Percentiles rank a stretch among this genome's conserved stretches.
Conservation (phyloP, 352 stramenopile genomes). For the Pythium brassicae region DNA sequence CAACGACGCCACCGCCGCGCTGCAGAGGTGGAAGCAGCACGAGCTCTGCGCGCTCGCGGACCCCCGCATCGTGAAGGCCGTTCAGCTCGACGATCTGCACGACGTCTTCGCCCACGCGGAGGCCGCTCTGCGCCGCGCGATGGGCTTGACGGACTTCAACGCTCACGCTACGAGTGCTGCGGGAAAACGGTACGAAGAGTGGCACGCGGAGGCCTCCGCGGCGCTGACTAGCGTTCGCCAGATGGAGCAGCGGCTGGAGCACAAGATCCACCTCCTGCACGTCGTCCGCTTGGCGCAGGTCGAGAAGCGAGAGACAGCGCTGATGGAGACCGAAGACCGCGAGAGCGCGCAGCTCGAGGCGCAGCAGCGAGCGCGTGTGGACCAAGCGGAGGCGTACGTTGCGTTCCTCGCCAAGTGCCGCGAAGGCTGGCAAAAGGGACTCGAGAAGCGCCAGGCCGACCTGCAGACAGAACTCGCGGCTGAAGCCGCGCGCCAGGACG, state of each 20-base stretch:
- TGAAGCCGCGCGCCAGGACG: conserved; percentile 11
- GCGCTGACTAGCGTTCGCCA: conserved; percentile 25
- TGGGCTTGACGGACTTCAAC: conserved; percentile 52
- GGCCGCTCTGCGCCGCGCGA: conserved; percentile 24
- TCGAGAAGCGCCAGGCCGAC: conserved; percentile 32
- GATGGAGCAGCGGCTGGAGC: conserved; percentile 25
- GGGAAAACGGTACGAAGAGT: conserved; percentile 49
- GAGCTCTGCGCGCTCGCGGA: conserved; percentile 35
- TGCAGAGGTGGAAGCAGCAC: conserved; percentile 27
- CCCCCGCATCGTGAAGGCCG: conserved; percentile 26
- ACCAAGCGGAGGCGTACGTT: conserved; percentile 20
- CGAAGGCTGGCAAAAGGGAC: conserved; percentile 35
- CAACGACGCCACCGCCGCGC: conserved; percentile 28
- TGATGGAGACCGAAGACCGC: conserved; percentile 40
- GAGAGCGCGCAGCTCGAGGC: conserved; percentile 18
- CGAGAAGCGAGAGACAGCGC: conserved; percentile 24
- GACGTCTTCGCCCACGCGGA: conserved; percentile 28
- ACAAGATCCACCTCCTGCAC: conserved; percentile 32
- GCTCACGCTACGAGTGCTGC: conserved; percentile 20
- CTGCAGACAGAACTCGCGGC: not conserved
- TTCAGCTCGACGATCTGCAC: conserved; percentile 36
- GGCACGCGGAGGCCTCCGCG: conserved; percentile 28
- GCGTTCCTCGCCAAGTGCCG: conserved; percentile 28
- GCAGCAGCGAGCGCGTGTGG: conserved; percentile 9
- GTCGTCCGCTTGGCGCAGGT: conserved; percentile 24